Percentiles rank a stretch among this genome's conserved stretches.
Evolutionary conservation across 2,329 filamentous ascomycete species (phyloP).

Genomic region (Tolypocladium endophyticum): DNA sequence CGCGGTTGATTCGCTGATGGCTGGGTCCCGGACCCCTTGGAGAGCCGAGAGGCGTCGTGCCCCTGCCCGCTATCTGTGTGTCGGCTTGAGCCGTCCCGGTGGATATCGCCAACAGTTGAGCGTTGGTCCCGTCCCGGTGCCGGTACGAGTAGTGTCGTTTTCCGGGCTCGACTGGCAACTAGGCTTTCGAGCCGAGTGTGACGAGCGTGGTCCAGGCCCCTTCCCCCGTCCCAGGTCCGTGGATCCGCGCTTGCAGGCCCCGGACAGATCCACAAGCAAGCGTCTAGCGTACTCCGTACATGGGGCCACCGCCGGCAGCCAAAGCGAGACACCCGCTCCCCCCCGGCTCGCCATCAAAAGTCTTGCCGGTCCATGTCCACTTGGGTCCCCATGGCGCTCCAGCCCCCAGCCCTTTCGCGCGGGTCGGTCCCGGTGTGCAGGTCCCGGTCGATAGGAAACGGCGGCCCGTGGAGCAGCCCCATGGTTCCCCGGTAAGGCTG

Average conservation of each 20-base stretch:
- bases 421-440: neutral
- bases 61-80: neutral
- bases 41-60: neutral
- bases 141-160: neutral
- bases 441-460: neutral
- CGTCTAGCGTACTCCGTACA: neutral
- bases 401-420: neutral
- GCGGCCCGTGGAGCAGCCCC: neutral
- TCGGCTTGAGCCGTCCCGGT: neutral
- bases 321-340: neutral
- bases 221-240: slow-evolving; percentile 1
- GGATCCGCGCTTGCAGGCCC: neutral
- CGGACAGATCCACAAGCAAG: neutral
- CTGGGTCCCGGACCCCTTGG: neutral
- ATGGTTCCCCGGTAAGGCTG: neutral
- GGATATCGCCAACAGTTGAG: neutral
- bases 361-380: neutral
- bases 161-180: neutral
- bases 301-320: neutral
- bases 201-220: neutral
- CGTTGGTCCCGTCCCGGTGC: neutral
- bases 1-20: neutral
- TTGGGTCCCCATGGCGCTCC: neutral
- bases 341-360: neutral
- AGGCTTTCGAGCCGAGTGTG: neutral